These are phyloP conservation scores for Arthrobotrys megalospora DNA, from an alignment of 2,329 filamentous ascomycete genomes.

Conservation along the genomic window DNA sequence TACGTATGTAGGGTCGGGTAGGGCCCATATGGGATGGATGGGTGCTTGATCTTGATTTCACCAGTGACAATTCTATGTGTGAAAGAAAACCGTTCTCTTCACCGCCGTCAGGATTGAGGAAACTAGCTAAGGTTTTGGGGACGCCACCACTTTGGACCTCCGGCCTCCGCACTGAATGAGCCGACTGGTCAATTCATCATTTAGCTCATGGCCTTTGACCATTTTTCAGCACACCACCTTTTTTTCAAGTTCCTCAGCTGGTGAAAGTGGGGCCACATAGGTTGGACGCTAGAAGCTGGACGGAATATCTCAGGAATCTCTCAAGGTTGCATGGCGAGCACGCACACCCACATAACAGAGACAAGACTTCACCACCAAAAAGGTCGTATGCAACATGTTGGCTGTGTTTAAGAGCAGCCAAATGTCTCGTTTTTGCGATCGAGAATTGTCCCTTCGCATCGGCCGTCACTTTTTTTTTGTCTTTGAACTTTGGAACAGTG, in stretches of 20 bases:
- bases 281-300: slow-evolving; percentile 50
- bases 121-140: slow-evolving; percentile 20
- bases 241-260: slow-evolving; percentile 3
- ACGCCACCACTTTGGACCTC: slow-evolving; percentile 60
- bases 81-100: not conserved
- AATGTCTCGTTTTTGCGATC: slow-evolving; percentile 37
- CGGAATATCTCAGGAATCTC: slow-evolving; percentile 61
- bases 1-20: not conserved
- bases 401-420: slow-evolving; percentile 19
- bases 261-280: slow-evolving; percentile 31
- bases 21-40: not conserved
- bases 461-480: not conserved
- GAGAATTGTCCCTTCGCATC: not conserved
- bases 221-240: slow-evolving; percentile 16
- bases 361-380: slow-evolving; percentile 4
- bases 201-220: slow-evolving; percentile 23
- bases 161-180: slow-evolving; percentile 48
- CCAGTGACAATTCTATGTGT: not conserved
- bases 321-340: slow-evolving; percentile 36
- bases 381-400: slow-evolving; percentile 17
- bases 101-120: not conserved
- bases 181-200: slow-evolving; percentile 43
- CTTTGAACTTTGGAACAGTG: not conserved
- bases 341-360: slow-evolving; percentile 16
- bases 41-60: slow-evolving; percentile 15